Evolutionary conservation across 768 basidiomycete species (phyloP), one percentile per base, ranked within the genome.

Genomic region (Saitozyma sp.): DNA sequence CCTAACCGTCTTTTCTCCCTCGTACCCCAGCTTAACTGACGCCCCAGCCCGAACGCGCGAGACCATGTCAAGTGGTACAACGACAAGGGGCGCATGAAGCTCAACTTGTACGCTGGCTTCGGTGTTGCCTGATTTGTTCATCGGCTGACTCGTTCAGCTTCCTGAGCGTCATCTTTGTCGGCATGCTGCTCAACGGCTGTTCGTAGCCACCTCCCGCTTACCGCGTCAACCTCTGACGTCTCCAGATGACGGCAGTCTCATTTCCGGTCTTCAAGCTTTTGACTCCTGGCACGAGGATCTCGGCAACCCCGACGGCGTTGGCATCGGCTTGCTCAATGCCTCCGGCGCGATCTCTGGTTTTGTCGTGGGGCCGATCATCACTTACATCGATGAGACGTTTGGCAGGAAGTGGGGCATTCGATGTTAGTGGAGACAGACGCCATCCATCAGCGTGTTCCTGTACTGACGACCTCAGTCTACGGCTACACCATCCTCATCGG

Each of bases 181-280:
- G 79, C 39, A 78, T 80, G 78, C 56, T 80, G 50, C 61, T 80
- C 42, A 80, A 80, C 45, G 79, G 79, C 50, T 80, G 74, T 79
- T 61, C 8, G 77, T 72, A 6, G 13, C 37, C 39, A 9, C 10
- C 29, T 56, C 38, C n/a, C 19, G 39, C 4, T 16, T 16, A 2
- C 0, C 14, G 16, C 14, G 20, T 6, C 37, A 8, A 9, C 11
- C 13, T 14, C 52, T 61, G 13, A 49, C 19, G 5, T 9, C 40
- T 39, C 0, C 61, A 79, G 78, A 79, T 60, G 79, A 80, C 46
- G 79, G 79, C 3, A 73, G 72, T 20, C 67, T 80, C 58, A 75
- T 79, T 59, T 66, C 77, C 41, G 71, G 74, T 55, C 71, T 79
- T 9, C 78, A 80, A 68, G 79, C 80, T 29, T 71, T 79, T 37